Evolutionary conservation across 2,329 filamentous ascomycete species (phyloP).

Genomic region (Rutstroemia sydowiana): DNA sequence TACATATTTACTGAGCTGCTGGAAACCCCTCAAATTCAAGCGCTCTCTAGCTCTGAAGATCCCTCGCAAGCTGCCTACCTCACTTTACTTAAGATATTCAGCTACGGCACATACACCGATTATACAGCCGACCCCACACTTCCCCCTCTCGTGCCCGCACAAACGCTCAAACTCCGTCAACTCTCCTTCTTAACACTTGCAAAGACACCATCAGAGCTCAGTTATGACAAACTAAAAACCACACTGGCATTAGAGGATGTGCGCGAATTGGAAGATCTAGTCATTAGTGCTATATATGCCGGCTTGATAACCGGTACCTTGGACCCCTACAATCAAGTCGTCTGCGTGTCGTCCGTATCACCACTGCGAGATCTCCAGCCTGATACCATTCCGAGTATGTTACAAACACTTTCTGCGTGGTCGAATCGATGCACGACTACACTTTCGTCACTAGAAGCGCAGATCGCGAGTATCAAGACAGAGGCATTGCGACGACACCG

Average conservation of each 20-base stretch:
- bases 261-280: conserved; percentile 73
- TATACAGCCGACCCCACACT: conserved; percentile 54
- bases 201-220: conserved; percentile 58
- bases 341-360: conserved; percentile 73
- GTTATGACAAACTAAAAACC: conserved; percentile 61
- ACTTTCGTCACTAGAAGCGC: conserved; percentile 65
- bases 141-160: conserved; percentile 63
- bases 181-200: conserved; percentile 81
- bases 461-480: conserved; percentile 60
- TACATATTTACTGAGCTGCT: conserved; percentile 95
- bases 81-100: conserved; percentile 77
- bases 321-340: conserved; percentile 65
- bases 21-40: conserved; percentile 68
- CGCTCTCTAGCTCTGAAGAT: conserved; percentile 46
- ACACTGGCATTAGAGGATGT: conserved; percentile 59
- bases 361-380: conserved; percentile 81
- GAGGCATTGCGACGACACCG: conserved; percentile 47
- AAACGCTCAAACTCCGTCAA: conserved; percentile 80
- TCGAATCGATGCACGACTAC: conserved; percentile 68
- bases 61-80: conserved; percentile 58
- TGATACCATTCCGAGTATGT: conserved; percentile 60
- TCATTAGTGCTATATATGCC: conserved; percentile 82
- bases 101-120: conserved; percentile 79
- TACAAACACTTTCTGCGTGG: conserved; percentile 66
- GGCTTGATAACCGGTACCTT: conserved; percentile 76